Base-by-base conservation (phyloP, 495 filamentous ascomycete species). In the Aspergillus nidulans region DNA sequence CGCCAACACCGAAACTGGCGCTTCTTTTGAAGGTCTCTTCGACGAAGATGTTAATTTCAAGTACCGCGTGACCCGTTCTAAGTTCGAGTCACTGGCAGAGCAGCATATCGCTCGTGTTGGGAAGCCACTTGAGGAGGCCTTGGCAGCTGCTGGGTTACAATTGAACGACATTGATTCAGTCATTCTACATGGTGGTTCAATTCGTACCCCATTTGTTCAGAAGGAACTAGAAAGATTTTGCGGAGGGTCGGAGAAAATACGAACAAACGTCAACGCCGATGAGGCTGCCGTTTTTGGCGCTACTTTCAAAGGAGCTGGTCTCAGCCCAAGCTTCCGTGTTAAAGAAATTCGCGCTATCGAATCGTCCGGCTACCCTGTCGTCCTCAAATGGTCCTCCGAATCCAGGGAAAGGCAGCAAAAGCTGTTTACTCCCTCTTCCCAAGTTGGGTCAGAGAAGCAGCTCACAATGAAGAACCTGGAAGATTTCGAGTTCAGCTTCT, bases 261-360 rank as follows among this genome's bases (percentile, higher is more conserved):
- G 89, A 52, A 86, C 87, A 60, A 97, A 92, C 63, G 95, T 99
- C 61, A 99, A 99, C 71, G 86, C 92, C 24, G 95, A 99, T 68
- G 95, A 99, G 73, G 84, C 95, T 15, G 94, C 95, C 45, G 94
- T 96, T 15, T 95, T 99, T 70, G 95, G 95, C 59, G 95, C 95
- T 47, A 91, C 90, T 18, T 97, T 97, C 79, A 90, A 90, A 66
- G 95, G 87, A 25, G 95, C 95, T 44, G 85, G 85, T 56, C 79
- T 97, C 46, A 95, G 88, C 70, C 90, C 92, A 32, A 91, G 85
- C 64, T 99, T 99, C 81, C 85, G 89, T 48, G 95, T 99, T 62
- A 99, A 96, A 77, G 95, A 97, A 62, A 97, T 99, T 56, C 80
- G 87, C 49, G 80, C 86, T 41, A 80, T 71, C 49, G 94, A 99